phyloP scores from a whole-genome alignment of 2,329 filamentous ascomycete genomes.

The Alternaria burnsii region DNA sequence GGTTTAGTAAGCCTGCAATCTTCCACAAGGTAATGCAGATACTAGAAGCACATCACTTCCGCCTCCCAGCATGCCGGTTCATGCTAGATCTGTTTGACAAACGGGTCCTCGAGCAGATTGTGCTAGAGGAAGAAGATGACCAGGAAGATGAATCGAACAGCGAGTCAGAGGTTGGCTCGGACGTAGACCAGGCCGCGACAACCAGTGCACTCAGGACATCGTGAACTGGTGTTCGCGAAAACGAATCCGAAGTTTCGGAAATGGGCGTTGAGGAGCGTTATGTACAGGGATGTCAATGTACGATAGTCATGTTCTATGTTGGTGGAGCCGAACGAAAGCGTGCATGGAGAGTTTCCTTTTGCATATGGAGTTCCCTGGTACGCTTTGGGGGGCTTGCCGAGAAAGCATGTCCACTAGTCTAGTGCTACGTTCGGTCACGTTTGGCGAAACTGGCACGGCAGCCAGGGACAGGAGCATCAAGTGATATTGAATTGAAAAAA shows the following conservation, averaged over 20 bases:
- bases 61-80: constrained; percentile 85
- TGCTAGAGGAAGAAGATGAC: constrained; percentile 74
- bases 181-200: constrained; percentile 27
- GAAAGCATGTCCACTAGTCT: constrained; percentile 9
- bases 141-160: constrained; percentile 45
- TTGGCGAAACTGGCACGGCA: constrained; percentile 18
- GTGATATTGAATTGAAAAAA: constrained; percentile 3
- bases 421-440: constrained; percentile 16
- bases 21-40: constrained; percentile 87
- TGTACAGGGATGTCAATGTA: constrained; percentile 18
- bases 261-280: constrained; percentile 27
- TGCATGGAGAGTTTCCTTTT: constrained; percentile 27
- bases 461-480: constrained; percentile 7
- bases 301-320: constrained; percentile 12
- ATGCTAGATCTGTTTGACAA: constrained; percentile 96
- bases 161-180: constrained; percentile 45
- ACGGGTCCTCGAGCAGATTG: constrained; percentile 81
- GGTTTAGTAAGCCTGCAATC: constrained; percentile 78
- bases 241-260: constrained; percentile 13
- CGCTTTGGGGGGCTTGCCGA: constrained; percentile 15
- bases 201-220: constrained; percentile 26
- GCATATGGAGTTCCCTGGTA: constrained; percentile 34
- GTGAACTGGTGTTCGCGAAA: constrained; percentile 23
- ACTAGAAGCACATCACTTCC: constrained; percentile 88
- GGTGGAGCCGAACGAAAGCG: constrained; percentile 20